Evolutionary conservation across 192 early-diverging fungal genomes (phyloP).

Genomic region (Coemansia sp.): DNA sequence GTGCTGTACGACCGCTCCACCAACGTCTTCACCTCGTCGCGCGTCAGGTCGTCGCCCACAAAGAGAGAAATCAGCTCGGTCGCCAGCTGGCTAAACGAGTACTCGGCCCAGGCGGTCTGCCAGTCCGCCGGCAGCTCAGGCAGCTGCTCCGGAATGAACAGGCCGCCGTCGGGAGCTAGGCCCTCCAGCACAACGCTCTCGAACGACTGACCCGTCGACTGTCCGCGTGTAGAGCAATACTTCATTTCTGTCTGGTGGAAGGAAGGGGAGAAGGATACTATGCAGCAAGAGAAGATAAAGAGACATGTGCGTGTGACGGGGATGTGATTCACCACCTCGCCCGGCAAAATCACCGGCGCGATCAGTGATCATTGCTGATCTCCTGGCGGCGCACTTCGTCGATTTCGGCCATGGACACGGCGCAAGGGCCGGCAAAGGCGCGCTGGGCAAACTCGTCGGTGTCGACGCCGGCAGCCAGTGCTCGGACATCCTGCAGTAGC

Average conservation of each 20-base stretch:
- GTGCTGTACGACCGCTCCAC: conserved; percentile 69
- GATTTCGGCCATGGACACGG: conserved; percentile 5
- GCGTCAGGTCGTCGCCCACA: conserved; percentile 78
- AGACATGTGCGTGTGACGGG: too few species aligned
- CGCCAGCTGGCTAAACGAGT: conserved; percentile 79
- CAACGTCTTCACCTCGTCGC: conserved; percentile 60
- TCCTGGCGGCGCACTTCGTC: conserved; percentile 11
- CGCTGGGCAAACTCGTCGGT: conserved; percentile 38
- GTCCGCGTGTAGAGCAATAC: conserved; percentile 87
- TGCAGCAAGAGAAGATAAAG: neutral
- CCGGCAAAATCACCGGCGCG: too few species aligned
- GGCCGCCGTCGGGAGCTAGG: conserved; percentile 87
- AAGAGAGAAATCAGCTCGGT: conserved; percentile 76
- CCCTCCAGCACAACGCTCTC: conserved; percentile 91
- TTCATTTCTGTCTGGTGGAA: conserved; percentile 52
- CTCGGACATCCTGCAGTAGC: conserved; percentile 48
- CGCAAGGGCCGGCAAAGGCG: conserved; percentile 16
- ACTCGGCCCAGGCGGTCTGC: conserved; percentile 60
- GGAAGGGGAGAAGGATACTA: conserved; percentile 3
- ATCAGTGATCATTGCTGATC: neutral
- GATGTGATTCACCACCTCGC: too few species aligned
- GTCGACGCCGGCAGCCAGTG: conserved; percentile 29
- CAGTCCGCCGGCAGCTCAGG: conserved; percentile 69
- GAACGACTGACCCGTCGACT: conserved; percentile 63
- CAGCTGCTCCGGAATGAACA: conserved; percentile 85